Evolutionary conservation across 495 filamentous ascomycete species (phyloP).

Genomic region (Lophiostoma macrostomum): DNA sequence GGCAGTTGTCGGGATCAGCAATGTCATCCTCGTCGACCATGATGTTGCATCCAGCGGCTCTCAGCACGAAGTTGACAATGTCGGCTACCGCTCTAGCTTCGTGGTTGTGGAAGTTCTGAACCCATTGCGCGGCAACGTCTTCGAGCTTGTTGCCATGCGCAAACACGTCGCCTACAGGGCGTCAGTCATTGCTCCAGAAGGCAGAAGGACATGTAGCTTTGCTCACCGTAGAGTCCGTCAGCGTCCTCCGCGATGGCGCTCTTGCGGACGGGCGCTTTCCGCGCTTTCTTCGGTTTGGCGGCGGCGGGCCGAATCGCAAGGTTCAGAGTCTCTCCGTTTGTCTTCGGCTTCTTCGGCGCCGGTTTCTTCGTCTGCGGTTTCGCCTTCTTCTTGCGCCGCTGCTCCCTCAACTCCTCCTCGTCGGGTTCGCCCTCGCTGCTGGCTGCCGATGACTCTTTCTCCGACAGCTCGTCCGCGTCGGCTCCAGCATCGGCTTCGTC

Average conservation of each 20-base stretch:
- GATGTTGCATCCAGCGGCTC: conserved; percentile 74
- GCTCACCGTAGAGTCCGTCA: conserved; percentile 74
- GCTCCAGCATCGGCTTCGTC: conserved; percentile 40
- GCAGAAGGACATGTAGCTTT: not conserved
- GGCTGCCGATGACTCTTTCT: conserved; percentile 50
- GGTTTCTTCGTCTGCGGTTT: conserved; percentile 44
- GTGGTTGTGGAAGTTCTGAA: conserved; percentile 66
- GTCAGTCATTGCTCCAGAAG: not conserved
- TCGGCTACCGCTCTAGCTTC: conserved; percentile 69
- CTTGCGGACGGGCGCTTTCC: conserved; percentile 34
- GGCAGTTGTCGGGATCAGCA: conserved; percentile 76
- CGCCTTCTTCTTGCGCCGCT: conserved; percentile 49
- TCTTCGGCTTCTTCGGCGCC: conserved; percentile 63
- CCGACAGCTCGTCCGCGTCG: conserved; percentile 39
- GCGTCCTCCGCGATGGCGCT: conserved; percentile 44
- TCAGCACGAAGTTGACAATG: conserved; percentile 83
- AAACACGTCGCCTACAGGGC: conserved; percentile 69
- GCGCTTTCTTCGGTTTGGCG: conserved; percentile 44
- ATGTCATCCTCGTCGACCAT: conserved; percentile 74
- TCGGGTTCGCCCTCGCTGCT: conserved; percentile 59
- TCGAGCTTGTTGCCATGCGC: conserved; percentile 65
- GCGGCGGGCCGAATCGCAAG: conserved; percentile 45
- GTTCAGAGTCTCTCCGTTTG: conserved; percentile 34
- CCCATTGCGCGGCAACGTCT: conserved; percentile 78
- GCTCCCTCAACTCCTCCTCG: conserved; percentile 63